phyloP scores from a whole-genome alignment of 169 alveolate genomes.

The Amoebophrya sp. region DNA sequence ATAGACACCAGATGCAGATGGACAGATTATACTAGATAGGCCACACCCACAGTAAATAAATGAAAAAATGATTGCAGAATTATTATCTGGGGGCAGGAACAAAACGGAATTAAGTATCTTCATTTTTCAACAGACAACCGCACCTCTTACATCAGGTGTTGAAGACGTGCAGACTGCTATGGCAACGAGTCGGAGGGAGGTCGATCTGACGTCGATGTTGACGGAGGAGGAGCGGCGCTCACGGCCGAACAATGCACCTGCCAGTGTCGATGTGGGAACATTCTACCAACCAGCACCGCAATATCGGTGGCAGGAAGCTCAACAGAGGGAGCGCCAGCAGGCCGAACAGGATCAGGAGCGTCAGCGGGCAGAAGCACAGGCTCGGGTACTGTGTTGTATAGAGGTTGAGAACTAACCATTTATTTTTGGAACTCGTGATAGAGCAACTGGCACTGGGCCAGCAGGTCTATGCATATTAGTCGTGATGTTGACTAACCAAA shows the following conservation, averaged over 20 bases:
- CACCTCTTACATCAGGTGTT: no score
- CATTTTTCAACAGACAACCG: no score
- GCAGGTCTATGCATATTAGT: background rate
- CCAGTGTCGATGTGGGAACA: background rate
- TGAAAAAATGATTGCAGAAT: no score
- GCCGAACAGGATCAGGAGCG: background rate
- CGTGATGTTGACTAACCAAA: no score
- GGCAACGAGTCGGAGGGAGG: background rate
- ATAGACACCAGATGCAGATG: no score
- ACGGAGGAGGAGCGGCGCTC: background rate
- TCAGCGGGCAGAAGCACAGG: background rate
- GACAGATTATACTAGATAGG: no score
- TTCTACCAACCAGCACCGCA: background rate
- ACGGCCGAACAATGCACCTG: slow-evolving; percentile 3
- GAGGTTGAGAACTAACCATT: background rate
- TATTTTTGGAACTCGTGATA: background rate
- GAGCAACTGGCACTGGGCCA: background rate
- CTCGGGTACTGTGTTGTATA: no score
- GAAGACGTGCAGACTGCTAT: background rate
- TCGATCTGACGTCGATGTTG: background rate
- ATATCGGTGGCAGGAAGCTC: background rate
- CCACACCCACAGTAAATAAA: no score
- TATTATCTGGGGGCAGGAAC: no score
- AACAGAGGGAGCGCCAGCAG: background rate
- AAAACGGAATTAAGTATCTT: no score